These are phyloP conservation scores for Trichophyton benhamiae DNA, from an alignment of 2,329 filamentous ascomycete species.

Conservation along the genomic window DNA sequence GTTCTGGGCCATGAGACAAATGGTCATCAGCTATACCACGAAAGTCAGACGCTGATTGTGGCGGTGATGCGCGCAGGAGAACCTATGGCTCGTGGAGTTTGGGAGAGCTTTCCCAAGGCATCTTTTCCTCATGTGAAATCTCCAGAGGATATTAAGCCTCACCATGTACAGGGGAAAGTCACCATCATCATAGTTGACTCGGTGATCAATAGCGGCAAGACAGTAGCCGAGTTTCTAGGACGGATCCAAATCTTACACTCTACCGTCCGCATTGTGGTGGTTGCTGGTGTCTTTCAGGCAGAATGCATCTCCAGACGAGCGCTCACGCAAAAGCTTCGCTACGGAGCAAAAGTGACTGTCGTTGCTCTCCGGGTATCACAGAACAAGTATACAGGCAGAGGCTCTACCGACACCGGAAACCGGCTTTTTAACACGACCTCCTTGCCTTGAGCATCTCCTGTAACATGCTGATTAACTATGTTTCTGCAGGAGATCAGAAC, in stretches of 20 bases:
- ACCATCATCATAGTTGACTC: conserved; percentile 47
- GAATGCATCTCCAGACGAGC: conserved; percentile 18
- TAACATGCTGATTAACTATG: no score
- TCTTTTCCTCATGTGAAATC: conserved; percentile 32
- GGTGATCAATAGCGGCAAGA: conserved; percentile 47
- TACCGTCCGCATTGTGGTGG: conserved; percentile 39
- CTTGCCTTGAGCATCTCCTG: not conserved
- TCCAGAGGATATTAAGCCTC: conserved; percentile 29
- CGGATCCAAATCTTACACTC: conserved; percentile 33
- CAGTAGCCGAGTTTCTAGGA: conserved; percentile 38
- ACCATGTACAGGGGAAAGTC: conserved; percentile 30
- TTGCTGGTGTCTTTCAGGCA: conserved; percentile 45
- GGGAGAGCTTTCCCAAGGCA: no score
- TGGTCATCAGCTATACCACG: conserved; percentile 36
- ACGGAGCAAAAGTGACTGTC: conserved; percentile 27
- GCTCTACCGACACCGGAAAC: conserved; percentile 47
- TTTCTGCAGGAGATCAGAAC: no score
- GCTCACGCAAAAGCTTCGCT: conserved; percentile 14
- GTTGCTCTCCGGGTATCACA: conserved; percentile 45
- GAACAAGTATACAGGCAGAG: conserved; percentile 44
- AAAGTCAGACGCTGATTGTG: no score
- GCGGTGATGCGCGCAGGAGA: no score
- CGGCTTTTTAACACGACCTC: conserved; percentile 35
- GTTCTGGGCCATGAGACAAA: conserved; percentile 37
- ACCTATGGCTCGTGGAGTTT: no score